These are phyloP conservation scores for Triangularia setosa DNA, from an alignment of 2,329 filamentous ascomycete genomes.

Conservation along the genomic window DNA sequence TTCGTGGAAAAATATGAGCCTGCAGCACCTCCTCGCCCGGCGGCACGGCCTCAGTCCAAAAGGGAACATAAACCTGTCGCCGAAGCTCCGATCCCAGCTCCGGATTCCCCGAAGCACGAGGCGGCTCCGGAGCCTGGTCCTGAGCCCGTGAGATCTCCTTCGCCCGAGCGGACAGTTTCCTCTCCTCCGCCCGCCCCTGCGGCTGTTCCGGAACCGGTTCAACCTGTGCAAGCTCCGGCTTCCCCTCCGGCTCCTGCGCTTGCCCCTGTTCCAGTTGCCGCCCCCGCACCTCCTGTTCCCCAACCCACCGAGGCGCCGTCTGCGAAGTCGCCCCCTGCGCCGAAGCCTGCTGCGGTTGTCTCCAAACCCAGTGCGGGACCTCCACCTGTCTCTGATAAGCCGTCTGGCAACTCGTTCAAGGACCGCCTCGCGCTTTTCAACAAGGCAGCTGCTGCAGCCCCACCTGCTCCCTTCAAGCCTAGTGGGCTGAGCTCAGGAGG, in stretches of 20 bases:
- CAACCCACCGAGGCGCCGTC: conserved; percentile 33
- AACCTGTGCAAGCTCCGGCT: conserved; percentile 36
- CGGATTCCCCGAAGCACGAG: conserved; percentile 29
- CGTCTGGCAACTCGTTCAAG: conserved; percentile 72
- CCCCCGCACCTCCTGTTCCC: conserved; percentile 31
- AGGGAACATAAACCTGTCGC: conserved; percentile 47
- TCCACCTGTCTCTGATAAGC: conserved; percentile 71
- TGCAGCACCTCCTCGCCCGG: conserved; percentile 79
- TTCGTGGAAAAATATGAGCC: conserved; percentile 97
- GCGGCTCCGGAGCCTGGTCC: conserved; percentile 27
- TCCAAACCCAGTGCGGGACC: conserved; percentile 49
- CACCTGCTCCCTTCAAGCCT: conserved; percentile 86
- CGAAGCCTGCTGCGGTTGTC: conserved; percentile 34
- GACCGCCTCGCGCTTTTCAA: conserved; percentile 98
- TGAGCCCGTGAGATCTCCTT: conserved; percentile 25
- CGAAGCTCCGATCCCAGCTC: conserved; percentile 23
- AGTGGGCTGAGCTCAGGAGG: conserved; percentile 56
- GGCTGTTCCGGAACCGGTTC: conserved; percentile 31
- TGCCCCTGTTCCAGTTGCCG: conserved; percentile 25
- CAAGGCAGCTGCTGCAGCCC: conserved; percentile 75
- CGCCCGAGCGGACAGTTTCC: conserved; percentile 28
- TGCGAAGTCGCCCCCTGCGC: conserved; percentile 37
- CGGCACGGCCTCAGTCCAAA: conserved; percentile 64
- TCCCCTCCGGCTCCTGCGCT: conserved; percentile 33
- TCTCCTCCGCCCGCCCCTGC: conserved; percentile 26